Evolutionary conservation across 495 filamentous ascomycete genomes (phyloP), one percentile per base, ranked within the genome.

Genomic region (Annulohypoxylon nitens): DNA sequence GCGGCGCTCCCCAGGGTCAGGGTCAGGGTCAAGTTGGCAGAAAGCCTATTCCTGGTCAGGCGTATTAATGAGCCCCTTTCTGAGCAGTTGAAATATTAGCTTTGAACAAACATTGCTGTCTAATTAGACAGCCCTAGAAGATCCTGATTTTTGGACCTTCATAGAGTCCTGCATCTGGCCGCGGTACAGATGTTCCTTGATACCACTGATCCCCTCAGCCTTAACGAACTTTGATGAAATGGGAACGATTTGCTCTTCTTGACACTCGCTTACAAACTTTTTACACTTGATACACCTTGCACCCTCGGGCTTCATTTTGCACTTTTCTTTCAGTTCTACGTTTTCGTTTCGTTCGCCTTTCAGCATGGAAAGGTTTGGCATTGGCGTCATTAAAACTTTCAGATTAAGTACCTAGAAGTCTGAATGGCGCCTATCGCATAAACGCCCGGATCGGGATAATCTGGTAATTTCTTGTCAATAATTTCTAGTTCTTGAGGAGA

Each of bases 31-130:
- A 77, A 2, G 75, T 84, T 36, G 79, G 72, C 54, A 79, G 83
- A 43, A 87, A 86, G 67, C 85, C 85, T 23, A 80, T 83, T 58
- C 80, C 82, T 4, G 85, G 84, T 55, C 85, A 86, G 75, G 86
- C 87, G 23, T 81, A 84, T 45, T 87, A 78, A 75, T 63, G 36
- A 34, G 55, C 53, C 50, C 8, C 10, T 57, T 20, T 59, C n/a
- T 30, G 18, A 4, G 23, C 16, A 65, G 14, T 25, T 68, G 14
- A 41, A n/a, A 45, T 50, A 55, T 25, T 30, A 59, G 16, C 39
- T 50, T 26, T 7, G 60, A 47, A 48, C 37, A 50, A 45, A 10
- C 6, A 48, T 45, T 63, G 67, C 16, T 57, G 36, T 43, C 12
- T 2, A 54, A 55, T 55, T 34, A 41, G 43, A 47, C 12, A 20